Conservation (phyloP, 2,329 filamentous ascomycete genomes). For the Fusarium brevicatenulatum region DNA sequence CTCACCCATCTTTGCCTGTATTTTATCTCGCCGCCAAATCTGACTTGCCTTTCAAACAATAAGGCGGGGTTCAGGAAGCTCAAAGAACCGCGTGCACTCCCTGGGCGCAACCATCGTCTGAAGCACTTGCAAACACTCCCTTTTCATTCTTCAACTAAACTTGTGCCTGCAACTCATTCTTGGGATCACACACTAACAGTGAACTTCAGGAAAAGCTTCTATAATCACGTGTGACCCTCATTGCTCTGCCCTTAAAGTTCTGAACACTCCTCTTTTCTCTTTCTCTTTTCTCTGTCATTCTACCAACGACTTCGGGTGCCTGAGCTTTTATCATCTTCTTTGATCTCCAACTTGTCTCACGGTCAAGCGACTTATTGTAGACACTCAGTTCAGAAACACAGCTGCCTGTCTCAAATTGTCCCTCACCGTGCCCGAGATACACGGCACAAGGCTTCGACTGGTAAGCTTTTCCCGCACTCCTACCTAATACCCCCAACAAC, state of each 20-base stretch:
- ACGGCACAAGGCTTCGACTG: neutral
- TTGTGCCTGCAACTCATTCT: neutral
- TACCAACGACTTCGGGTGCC: neutral
- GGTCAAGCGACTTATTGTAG: neutral
- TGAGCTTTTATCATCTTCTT: neutral
- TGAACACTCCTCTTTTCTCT: neutral
- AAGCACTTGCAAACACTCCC: neutral
- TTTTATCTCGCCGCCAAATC: neutral
- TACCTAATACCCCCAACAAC: neutral
- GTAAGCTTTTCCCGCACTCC: slow-evolving; percentile 12
- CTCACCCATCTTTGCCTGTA: neutral
- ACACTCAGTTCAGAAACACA: slow-evolving; percentile 11
- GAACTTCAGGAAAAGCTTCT: neutral
- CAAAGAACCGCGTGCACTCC: neutral
- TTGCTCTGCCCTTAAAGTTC: neutral
- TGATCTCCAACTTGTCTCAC: neutral
- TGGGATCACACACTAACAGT: neutral
- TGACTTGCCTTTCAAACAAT: neutral
- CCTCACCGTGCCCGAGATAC: neutral
- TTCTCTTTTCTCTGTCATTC: neutral
- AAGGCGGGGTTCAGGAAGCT: neutral
- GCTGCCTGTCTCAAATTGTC: slow-evolving; percentile 8
- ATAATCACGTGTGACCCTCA: neutral
- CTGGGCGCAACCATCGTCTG: neutral
- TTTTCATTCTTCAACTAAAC: neutral